Conservation (phyloP, 139 green algal genomes). For the Diplosphaera chodatii region DNA sequence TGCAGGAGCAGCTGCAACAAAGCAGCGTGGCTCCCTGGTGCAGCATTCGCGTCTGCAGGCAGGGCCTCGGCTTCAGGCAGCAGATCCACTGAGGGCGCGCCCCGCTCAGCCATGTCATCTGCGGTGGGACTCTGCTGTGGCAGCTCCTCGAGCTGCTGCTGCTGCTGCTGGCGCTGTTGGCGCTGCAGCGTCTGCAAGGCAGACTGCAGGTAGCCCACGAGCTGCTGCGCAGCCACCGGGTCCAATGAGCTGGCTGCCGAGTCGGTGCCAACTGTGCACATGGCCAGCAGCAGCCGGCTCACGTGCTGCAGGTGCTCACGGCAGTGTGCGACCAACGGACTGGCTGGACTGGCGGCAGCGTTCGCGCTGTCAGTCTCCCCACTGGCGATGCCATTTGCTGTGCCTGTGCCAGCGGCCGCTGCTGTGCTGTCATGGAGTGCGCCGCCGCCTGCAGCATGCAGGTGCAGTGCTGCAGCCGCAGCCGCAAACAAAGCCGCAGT, state of each 20-base stretch:
- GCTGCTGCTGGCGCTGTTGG: too few species aligned
- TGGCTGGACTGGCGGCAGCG: too few species aligned
- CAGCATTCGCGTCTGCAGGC: too few species aligned
- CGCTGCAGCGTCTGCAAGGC: background rate
- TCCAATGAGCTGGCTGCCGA: background rate
- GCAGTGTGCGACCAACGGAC: background rate
- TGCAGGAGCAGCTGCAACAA: background rate
- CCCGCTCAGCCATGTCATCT: too few species aligned
- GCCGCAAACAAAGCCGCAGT: background rate
- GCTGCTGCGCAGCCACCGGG: too few species aligned
- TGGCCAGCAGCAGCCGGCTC: background rate
- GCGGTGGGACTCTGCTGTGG: too few species aligned
- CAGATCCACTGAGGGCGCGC: too few species aligned
- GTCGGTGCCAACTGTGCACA: background rate
- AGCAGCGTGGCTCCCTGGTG: background rate
- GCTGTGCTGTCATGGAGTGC: too few species aligned
- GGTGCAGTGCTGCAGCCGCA: background rate
- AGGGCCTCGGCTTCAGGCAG: too few species aligned
- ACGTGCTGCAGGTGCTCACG: background rate
- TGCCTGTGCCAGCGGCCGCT: background rate
- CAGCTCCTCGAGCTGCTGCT: too few species aligned
- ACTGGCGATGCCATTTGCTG: background rate
- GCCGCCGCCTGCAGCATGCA: background rate
- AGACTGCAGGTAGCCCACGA: background rate
- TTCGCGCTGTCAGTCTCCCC: too few species aligned